Conservation (phyloP, 2,329 filamentous ascomycete genomes). For the Scedosporium apiospermum region DNA sequence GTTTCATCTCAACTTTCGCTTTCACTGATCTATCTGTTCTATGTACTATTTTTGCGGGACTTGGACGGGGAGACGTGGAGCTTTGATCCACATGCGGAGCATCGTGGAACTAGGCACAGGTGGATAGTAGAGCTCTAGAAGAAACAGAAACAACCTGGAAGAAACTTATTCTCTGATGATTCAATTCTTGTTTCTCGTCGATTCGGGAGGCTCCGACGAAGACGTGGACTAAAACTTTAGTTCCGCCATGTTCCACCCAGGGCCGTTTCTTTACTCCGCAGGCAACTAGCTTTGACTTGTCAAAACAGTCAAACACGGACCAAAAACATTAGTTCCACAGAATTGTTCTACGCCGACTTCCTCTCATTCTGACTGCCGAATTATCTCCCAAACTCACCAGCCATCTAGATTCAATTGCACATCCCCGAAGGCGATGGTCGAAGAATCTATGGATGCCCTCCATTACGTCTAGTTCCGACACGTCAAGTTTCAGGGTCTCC, state of each 20-base stretch:
- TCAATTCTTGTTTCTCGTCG: not conserved
- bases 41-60: too few species aligned
- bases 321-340: too few species aligned
- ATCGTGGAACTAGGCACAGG: not conserved
- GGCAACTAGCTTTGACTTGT: too few species aligned
- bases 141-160: not conserved
- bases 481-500: not conserved
- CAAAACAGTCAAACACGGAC: too few species aligned
- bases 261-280: too few species aligned
- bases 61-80: not conserved
- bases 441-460: not conserved
- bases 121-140: not conserved
- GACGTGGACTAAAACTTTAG: too few species aligned
- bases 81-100: not conserved
- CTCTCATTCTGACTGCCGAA: too few species aligned
- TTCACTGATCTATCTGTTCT: too few species aligned
- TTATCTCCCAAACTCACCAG: not conserved
- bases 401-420: not conserved
- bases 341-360: too few species aligned
- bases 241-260: too few species aligned
- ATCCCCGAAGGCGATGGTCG: not conserved
- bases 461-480: not conserved
- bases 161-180: not conserved
- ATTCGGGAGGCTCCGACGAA: too few species aligned
- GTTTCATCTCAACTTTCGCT: not conserved